Percentiles rank a stretch among this genome's conserved stretches.
Evolutionary conservation across 345 rosid species (phyloP).

Genomic region (Citrus reticulata): DNA sequence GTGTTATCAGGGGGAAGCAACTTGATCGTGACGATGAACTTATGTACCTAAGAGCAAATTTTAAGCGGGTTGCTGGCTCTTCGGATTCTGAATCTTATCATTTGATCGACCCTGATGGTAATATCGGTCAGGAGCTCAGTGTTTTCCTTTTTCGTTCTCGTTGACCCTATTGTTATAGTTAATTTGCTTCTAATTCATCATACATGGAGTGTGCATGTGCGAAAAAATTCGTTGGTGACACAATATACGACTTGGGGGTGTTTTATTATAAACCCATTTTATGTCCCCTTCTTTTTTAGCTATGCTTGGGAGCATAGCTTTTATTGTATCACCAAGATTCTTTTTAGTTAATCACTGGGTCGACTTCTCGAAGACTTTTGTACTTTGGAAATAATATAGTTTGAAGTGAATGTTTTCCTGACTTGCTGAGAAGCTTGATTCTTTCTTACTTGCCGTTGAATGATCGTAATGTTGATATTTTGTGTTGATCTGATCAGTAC

Average conservation of each 20-base stretch:
- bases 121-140: slow-evolving; percentile 74
- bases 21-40: slow-evolving; percentile 44
- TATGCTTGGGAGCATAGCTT: slow-evolving; percentile 1
- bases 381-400: background rate
- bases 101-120: slow-evolving; percentile 68
- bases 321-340: background rate
- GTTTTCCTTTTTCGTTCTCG: slow-evolving; percentile 49
- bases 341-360: background rate
- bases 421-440: background rate
- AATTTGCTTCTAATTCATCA: background rate
- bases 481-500: background rate
- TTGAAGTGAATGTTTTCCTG: background rate
- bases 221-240: background rate
- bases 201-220: background rate
- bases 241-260: background rate
- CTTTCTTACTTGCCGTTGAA: background rate
- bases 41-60: slow-evolving; percentile 64
- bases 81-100: slow-evolving; percentile 61
- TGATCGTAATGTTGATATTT: background rate
- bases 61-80: slow-evolving; percentile 45
- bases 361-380: background rate
- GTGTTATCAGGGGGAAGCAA: slow-evolving; percentile 46
- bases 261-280: background rate
- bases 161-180: background rate
- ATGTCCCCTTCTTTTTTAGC: slow-evolving; percentile 7